phyloP scores from a whole-genome alignment of 1,284 basidiomycete species.

The Vanrija pseudolonga region DNA sequence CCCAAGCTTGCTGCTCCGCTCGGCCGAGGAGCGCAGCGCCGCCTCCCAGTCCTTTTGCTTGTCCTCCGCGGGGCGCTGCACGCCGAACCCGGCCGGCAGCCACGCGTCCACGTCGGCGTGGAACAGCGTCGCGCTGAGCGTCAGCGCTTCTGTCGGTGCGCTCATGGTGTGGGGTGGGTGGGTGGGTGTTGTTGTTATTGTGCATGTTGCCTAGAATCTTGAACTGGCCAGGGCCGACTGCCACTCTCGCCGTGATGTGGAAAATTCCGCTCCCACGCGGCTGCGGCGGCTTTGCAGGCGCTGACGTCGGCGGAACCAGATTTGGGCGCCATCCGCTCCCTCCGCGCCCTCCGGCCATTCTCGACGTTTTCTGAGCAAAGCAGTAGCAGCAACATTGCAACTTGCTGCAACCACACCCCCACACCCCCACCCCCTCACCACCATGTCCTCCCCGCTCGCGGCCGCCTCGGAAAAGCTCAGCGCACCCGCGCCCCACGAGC shows the following conservation, averaged over 20 bases:
- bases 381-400: neutral
- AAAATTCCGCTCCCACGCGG: too few species aligned
- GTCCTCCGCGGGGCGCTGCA: conserved; percentile 1
- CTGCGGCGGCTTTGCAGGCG: too few species aligned
- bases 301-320: neutral
- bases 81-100: conserved; percentile 38
- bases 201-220: too few species aligned
- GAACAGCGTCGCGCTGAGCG: conserved; percentile 36
- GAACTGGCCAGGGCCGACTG: too few species aligned
- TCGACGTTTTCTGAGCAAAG: neutral
- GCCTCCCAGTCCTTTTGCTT: conserved; percentile 14
- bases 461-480: conserved; percentile 7
- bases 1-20: conserved; percentile 26
- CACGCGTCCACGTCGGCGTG: conserved; percentile 36
- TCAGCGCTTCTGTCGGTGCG: conserved; percentile 25
- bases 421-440: neutral
- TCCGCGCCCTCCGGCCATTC: neutral
- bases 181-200: neutral
- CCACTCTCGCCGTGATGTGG: too few species aligned
- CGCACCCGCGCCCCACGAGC: neutral
- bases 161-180: too few species aligned
- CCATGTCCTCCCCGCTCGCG: neutral
- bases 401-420: neutral
- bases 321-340: neutral
- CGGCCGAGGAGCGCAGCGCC: conserved; percentile 5